phyloP scores from a whole-genome alignment of 805 yeast genomes.

The Candida caryicola region DNA sequence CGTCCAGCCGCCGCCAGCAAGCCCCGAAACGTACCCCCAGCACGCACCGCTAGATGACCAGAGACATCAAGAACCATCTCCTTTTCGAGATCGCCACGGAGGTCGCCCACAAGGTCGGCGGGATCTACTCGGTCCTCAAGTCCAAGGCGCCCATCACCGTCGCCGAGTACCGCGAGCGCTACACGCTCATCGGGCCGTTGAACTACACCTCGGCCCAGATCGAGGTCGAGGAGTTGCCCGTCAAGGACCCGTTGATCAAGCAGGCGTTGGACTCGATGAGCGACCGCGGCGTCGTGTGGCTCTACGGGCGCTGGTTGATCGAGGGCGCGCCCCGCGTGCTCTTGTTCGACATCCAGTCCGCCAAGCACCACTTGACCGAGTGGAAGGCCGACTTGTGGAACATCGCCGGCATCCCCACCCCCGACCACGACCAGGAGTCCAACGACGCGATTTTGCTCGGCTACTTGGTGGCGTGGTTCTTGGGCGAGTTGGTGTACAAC shows the following conservation, averaged over 20 bases:
- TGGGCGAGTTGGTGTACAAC: constrained; percentile 86
- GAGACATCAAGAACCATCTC: constrained; percentile 85
- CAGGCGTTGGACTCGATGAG: constrained; percentile 75
- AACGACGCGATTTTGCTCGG: constrained; percentile 92
- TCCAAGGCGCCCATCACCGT: constrained; percentile 96
- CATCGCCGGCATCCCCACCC: constrained; percentile 88
- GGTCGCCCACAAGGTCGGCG: constrained; percentile 97
- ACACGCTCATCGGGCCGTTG: constrained; percentile 83
- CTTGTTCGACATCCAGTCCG: constrained; percentile 81
- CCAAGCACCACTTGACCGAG: constrained; percentile 66
- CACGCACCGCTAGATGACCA: too few relatives aligned
- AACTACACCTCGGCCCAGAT: constrained; percentile 70
- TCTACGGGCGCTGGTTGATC: constrained; percentile 94
- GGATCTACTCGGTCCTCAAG: constrained; percentile 93
- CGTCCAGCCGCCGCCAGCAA: neutral
- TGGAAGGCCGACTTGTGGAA: constrained; percentile 96
- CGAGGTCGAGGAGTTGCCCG: constrained; percentile 75
- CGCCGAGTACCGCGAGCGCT: constrained; percentile 85
- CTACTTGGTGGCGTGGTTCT: constrained; percentile 92
- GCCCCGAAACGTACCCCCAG: neutral
- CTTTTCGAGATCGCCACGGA: constrained; percentile 95
- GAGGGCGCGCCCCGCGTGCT: constrained; percentile 97
- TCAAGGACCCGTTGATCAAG: constrained; percentile 53
- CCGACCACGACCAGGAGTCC: constrained; percentile 82
- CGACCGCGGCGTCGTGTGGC: constrained; percentile 72